Percentiles rank a stretch among this genome's conserved stretches.
phyloP scores from a whole-genome alignment of 2,329 filamentous ascomycete species.

The Endothia cerciana region DNA sequence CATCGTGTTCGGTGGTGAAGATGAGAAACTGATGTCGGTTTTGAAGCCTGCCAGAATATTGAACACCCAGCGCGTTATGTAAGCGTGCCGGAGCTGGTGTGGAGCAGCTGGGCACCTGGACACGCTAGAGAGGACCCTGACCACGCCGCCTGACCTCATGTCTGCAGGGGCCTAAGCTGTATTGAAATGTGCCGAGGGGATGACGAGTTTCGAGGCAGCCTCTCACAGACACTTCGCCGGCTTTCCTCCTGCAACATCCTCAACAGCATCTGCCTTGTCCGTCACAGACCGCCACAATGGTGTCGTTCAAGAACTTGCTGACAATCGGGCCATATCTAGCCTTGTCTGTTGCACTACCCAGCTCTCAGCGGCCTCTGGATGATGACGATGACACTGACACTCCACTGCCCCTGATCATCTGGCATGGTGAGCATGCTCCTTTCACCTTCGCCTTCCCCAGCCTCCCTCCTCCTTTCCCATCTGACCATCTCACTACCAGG shows the following conservation, averaged over 20 bases:
- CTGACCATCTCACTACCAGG: constrained; percentile 37
- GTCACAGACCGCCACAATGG: constrained; percentile 31
- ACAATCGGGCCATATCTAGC: constrained; percentile 40
- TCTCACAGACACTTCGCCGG: neutral
- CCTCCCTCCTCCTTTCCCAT: neutral
- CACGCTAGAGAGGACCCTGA: too few relatives aligned
- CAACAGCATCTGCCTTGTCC: neutral
- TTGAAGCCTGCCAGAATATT: neutral
- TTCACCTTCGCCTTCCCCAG: constrained; percentile 50
- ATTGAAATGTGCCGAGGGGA: neutral
- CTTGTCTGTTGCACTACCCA: constrained; percentile 39
- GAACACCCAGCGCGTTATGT: neutral
- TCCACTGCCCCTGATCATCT: constrained; percentile 89
- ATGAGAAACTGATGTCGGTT: neutral
- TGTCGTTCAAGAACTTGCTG: constrained; percentile 34
- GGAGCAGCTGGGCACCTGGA: neutral
- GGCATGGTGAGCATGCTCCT: constrained; percentile 68
- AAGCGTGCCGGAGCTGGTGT: neutral
- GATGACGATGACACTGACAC: constrained; percentile 55
- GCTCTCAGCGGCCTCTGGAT: constrained; percentile 28
- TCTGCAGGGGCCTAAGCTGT: constrained; percentile 3
- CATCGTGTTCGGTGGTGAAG: neutral
- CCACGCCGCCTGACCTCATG: neutral
- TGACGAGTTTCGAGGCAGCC: constrained; percentile 3
- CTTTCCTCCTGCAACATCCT: neutral